These are phyloP conservation scores for Ulmus americana DNA, from an alignment of 331 rosid genomes.

Conservation along the genomic window DNA sequence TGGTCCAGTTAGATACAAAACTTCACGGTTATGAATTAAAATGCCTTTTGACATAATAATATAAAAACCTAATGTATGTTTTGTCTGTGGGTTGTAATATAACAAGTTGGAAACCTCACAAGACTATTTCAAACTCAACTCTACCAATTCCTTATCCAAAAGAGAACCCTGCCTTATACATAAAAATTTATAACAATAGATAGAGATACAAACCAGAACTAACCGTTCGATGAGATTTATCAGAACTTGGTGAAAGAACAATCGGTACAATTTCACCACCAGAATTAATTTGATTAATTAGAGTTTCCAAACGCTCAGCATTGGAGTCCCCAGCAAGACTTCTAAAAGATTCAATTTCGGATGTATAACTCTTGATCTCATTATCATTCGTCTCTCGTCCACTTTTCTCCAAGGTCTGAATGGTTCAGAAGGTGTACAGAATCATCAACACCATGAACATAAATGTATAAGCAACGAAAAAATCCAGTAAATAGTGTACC, in stretches of 20 bases:
- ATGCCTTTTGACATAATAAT: neutral
- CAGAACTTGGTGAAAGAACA: slow-evolving; percentile 64
- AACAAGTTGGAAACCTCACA: neutral
- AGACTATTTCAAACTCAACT: slow-evolving; percentile 12
- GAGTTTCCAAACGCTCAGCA: slow-evolving; percentile 48
- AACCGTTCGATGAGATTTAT: slow-evolving; percentile 83
- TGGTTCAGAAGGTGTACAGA: slow-evolving; percentile 1
- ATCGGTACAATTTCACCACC: slow-evolving; percentile 47
- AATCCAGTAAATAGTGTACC: slow-evolving; percentile 7
- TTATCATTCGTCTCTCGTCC: slow-evolving; percentile 24
- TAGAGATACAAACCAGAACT: slow-evolving; percentile 22
- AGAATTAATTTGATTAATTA: slow-evolving; percentile 48
- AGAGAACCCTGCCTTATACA: neutral
- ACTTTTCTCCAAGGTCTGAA: slow-evolving; percentile 46
- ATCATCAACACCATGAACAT: neutral
- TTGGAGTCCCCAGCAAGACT: slow-evolving; percentile 62
- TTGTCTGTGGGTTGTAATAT: neutral
- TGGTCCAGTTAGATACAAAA: neutral
- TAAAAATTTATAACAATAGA: neutral
- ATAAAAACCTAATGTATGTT: neutral
- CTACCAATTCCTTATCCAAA: slow-evolving; percentile 7
- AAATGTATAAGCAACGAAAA: neutral
- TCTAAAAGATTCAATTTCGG: slow-evolving; percentile 64
- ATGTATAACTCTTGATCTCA: slow-evolving; percentile 42
- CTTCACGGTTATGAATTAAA: neutral